Evolutionary conservation across 1,139 yeast species (phyloP).

Genomic region (Geotrichum bryndzae): DNA sequence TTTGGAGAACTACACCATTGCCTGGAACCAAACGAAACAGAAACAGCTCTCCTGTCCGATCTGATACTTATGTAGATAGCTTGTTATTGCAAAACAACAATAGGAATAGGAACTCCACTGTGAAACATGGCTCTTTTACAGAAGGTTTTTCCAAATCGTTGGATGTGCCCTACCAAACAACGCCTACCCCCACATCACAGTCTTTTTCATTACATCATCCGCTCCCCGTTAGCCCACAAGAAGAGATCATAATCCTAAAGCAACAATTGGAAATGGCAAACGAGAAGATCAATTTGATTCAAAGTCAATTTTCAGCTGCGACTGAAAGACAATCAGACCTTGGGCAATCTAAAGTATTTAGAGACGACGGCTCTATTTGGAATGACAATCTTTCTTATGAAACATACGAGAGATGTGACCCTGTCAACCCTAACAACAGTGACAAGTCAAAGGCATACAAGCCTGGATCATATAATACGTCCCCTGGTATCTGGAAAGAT

Average conservation of each 20-base stretch:
- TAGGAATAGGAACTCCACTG: not conserved
- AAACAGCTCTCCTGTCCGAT: conserved; percentile 4
- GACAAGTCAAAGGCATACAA: not conserved
- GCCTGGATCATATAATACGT: conserved; percentile 9
- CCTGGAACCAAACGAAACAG: not conserved
- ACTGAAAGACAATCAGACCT: not conserved
- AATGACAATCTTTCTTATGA: not conserved
- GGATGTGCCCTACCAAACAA: conserved; percentile 4
- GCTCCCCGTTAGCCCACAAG: conserved; percentile 3
- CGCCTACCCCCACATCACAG: not conserved
- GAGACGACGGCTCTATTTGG: not conserved
- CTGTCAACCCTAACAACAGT: not conserved
- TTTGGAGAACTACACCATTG: not conserved
- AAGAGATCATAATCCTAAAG: conserved; percentile 17
- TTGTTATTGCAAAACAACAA: not conserved
- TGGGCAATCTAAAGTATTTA: not conserved
- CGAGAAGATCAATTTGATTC: conserved; percentile 13
- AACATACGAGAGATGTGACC: not conserved
- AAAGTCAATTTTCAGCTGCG: not conserved
- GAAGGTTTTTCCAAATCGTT: not conserved
- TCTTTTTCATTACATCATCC: not conserved
- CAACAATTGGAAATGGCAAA: conserved; percentile 18
- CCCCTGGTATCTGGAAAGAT: conserved; percentile 12
- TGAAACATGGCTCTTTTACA: not conserved
- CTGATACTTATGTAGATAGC: not conserved